These are phyloP conservation scores for bread wheat (Triticum aestivum) DNA, from an alignment of 176 grass and related monocot genomes.

Conservation along the genomic window DNA sequence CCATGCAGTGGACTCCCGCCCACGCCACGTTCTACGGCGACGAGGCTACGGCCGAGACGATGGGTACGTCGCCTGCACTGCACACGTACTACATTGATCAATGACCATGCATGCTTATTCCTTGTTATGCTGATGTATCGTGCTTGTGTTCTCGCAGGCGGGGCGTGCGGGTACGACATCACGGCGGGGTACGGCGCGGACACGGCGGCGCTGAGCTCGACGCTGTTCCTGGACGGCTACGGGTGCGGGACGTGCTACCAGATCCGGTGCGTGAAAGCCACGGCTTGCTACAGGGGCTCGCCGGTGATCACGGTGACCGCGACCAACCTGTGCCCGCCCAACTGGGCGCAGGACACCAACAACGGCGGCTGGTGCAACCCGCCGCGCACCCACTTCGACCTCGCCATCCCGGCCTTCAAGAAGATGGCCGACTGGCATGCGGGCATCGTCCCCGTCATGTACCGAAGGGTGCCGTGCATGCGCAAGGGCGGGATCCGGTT, in stretches of 20 bases:
- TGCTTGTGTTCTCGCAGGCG: constrained; percentile 24
- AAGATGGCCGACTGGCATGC: constrained; percentile 64
- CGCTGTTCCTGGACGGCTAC: constrained; percentile 54
- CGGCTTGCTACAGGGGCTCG: constrained; percentile 55
- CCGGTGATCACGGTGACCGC: constrained; percentile 68
- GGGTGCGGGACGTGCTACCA: constrained; percentile 79
- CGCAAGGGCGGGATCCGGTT: constrained; percentile 48
- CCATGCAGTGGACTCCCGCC: constrained; percentile 53
- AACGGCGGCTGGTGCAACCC: constrained; percentile 91
- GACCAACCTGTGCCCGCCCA: constrained; percentile 84
- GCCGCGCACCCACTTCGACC: constrained; percentile 72
- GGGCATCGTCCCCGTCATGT: constrained; percentile 84
- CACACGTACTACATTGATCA: neutral
- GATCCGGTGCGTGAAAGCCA: constrained; percentile 49
- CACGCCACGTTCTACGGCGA: constrained; percentile 92
- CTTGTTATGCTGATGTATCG: neutral
- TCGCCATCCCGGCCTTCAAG: constrained; percentile 82
- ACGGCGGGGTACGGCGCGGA: constrained; percentile 54
- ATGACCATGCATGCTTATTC: neutral
- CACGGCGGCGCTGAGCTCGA: constrained; percentile 81
- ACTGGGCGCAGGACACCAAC: constrained; percentile 67
- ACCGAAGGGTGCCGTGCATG: constrained; percentile 67
- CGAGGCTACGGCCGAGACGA: constrained; percentile 59
- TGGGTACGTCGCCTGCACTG: constrained; percentile 36
- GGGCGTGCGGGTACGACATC: constrained; percentile 79